Evolutionary conservation across 2,329 filamentous ascomycete genomes (phyloP).

Genomic region (Mycosphaerelloides madeirae): DNA sequence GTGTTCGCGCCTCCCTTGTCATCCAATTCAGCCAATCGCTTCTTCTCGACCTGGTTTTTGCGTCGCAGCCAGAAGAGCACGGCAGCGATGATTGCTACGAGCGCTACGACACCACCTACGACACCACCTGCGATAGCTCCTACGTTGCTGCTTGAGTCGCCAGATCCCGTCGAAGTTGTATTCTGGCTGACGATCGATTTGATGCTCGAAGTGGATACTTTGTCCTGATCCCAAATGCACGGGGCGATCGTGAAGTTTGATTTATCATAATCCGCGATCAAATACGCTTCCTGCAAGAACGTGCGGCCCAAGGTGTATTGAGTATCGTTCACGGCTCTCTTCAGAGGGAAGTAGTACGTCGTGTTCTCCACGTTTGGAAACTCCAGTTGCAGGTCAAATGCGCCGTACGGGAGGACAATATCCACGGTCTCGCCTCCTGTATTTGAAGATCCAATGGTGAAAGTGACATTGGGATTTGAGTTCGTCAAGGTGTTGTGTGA

Average conservation of each 20-base stretch:
- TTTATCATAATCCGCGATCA: slow-evolving; percentile 35
- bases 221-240: slow-evolving; percentile 28
- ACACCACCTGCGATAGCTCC: slow-evolving; percentile 35
- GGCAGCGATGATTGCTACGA: slow-evolving; percentile 24
- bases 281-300: slow-evolving; percentile 38
- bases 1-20: slow-evolving; percentile 23
- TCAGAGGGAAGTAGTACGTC: slow-evolving; percentile 33
- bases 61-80: slow-evolving; percentile 28
- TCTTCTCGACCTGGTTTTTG: slow-evolving; percentile 22
- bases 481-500: slow-evolving; percentile 24
- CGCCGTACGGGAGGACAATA: slow-evolving; percentile 35
- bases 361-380: slow-evolving; percentile 29
- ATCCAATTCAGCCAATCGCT: slow-evolving; percentile 28
- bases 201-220: slow-evolving; percentile 22
- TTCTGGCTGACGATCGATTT: slow-evolving; percentile 28
- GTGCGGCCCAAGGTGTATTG: slow-evolving; percentile 36
- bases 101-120: slow-evolving; percentile 28
- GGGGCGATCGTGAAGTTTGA: slow-evolving; percentile 35
- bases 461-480: slow-evolving; percentile 31
- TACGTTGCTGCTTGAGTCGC: slow-evolving; percentile 23
- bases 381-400: slow-evolving; percentile 31
- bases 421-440: slow-evolving; percentile 26
- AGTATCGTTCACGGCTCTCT: slow-evolving; percentile 29
- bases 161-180: slow-evolving; percentile 14
- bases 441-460: slow-evolving; percentile 28